Evolutionary conservation across 805 yeast genomes (phyloP), one percentile per base, ranked within the genome.

Genomic region (Scheffersomyces coipomensis): DNA sequence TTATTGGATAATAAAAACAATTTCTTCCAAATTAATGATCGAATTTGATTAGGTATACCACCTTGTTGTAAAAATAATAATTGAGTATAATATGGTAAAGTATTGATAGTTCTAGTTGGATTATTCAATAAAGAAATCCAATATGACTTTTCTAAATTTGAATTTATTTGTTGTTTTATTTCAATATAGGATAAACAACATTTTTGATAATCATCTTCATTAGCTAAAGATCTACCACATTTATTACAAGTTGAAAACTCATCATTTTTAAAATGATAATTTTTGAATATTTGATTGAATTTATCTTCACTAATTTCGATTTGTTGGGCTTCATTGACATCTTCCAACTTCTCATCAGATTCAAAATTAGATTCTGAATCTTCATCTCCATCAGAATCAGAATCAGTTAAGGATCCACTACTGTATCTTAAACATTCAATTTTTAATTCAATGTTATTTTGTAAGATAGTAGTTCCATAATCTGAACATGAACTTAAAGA

Each of bases 41-140:
- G 58, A 19, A 75, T 45, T 37, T 66, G 66, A 26, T 62, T 58
- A 5, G 79, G 79, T 5, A 75, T 57, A 10, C 77, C 78, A 10
- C 77, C 78, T 38, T 64, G 67, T 39, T 66, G 66, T 35, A 69
- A 48, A 31, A 73, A 57, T 43, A 73, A 57, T 42, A 71, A 60
- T 44, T 69, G 66, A 10, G 78, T 66, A 45, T 71, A 75, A 50
- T 70, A 63, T 11, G 81, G 80, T 24, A 75, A 57, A 1, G 75
- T 63, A 30, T 68, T 58, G 29, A 71, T 58, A 19, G 79, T 73
- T 34, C 65, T 64, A 24, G 70, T 60, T 1, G 75, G 76, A 45
- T 66, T 62, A 35, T 61, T 64, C 27, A 75, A 52, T 40, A 75
- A 71, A 33, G 70, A 58, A 40, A 64, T 48, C 78, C 78, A 75